Percentiles rank a stretch among this genome's conserved stretches.
Conservation (phyloP, 495 filamentous ascomycete species). For the Xylaria flabelliformis region DNA sequence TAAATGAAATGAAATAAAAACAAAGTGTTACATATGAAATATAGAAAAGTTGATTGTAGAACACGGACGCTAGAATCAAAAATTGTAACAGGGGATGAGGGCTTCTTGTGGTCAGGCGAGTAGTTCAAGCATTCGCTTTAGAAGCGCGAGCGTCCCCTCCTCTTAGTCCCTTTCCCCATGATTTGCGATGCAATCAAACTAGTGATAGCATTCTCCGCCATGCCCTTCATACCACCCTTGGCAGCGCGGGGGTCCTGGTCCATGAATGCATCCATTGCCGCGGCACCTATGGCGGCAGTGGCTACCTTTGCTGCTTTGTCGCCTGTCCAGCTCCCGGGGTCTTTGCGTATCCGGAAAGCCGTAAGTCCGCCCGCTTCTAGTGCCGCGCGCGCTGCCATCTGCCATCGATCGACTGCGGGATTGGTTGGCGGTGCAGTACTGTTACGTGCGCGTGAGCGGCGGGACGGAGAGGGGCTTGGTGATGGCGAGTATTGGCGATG, state of each 20-base stretch:
- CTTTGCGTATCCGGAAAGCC: constrained; percentile 44
- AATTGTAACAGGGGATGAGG: background rate
- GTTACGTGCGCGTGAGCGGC: constrained; percentile 17
- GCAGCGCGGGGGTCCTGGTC: constrained; percentile 38
- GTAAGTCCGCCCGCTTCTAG: constrained; percentile 49
- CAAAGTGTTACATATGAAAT: background rate
- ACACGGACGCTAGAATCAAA: background rate
- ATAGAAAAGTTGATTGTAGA: background rate
- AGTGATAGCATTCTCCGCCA: constrained; percentile 40
- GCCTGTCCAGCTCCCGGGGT: constrained; percentile 49
- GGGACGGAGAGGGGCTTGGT: constrained; percentile 29
- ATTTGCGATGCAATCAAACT: constrained; percentile 40
- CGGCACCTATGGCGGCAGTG: constrained; percentile 52
- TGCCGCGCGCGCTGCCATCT: constrained; percentile 48
- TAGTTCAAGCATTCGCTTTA: background rate
- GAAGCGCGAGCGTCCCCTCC: constrained; percentile 18
- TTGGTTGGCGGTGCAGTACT: constrained; percentile 22
- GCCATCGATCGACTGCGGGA: constrained; percentile 31
- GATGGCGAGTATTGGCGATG: constrained; percentile 31
- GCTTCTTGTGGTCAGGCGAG: background rate
- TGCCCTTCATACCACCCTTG: constrained; percentile 34
- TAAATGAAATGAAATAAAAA: background rate
- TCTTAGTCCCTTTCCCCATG: constrained; percentile 28
- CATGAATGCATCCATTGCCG: constrained; percentile 45
- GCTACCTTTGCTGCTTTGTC: constrained; percentile 49